These are phyloP conservation scores for Kandelia obovata DNA, from an alignment of 345 rosid genomes.

Conservation along the genomic window DNA sequence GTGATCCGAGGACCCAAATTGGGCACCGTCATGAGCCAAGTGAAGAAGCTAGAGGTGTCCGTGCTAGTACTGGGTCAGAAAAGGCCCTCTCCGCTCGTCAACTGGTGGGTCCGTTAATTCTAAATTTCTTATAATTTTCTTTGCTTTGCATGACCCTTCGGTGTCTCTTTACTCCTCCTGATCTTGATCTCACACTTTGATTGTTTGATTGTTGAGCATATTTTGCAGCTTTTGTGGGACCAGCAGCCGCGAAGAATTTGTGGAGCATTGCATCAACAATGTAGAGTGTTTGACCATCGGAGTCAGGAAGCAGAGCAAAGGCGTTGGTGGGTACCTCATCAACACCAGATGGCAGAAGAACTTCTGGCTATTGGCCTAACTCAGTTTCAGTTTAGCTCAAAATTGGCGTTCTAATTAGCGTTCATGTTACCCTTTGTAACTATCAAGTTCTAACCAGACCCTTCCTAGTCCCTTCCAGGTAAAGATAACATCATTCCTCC, in stretches of 20 bases:
- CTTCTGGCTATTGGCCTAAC: conserved; percentile 93
- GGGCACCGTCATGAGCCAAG: conserved; percentile 82
- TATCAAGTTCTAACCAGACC: conserved; percentile 3
- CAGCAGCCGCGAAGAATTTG: conserved; percentile 67
- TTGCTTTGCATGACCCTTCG: conserved; percentile 12
- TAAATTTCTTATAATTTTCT: neutral
- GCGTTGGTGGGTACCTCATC: conserved; percentile 75
- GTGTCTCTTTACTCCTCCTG: conserved; percentile 6
- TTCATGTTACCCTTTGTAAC: conserved; percentile 1
- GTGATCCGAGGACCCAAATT: conserved; percentile 86
- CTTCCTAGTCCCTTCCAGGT: neutral
- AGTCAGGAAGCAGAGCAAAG: conserved; percentile 85
- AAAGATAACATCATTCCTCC: neutral
- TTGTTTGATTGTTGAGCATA: neutral
- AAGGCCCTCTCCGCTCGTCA: conserved; percentile 53
- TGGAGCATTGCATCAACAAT: conserved; percentile 67
- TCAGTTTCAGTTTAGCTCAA: neutral
- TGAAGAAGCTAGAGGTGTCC: conserved; percentile 83
- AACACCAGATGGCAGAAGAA: conserved; percentile 91
- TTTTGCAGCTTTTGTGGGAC: conserved; percentile 66
- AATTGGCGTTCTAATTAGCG: neutral
- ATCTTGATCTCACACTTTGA: neutral
- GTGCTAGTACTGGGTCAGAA: conserved; percentile 90
- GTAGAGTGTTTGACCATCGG: conserved; percentile 86
- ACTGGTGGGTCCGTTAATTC: conserved; percentile 43